Conservation (phyloP, 805 yeast species). For the Isabelozyma rhagii region DNA sequence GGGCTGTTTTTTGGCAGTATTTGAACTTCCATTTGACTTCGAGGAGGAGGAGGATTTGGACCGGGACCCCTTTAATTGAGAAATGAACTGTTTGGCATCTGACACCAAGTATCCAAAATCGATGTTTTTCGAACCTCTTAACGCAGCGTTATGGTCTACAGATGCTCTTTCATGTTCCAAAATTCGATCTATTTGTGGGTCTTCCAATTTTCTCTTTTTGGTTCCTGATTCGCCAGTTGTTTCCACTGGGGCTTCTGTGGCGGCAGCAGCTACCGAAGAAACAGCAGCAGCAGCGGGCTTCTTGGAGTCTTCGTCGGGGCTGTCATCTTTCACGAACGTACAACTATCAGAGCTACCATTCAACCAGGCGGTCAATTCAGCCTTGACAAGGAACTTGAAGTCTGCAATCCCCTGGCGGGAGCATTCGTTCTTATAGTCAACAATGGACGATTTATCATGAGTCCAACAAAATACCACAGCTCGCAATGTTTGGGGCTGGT, state of each 20-base stretch:
- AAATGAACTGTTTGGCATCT: conserved; percentile 60
- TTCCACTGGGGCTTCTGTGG: conserved; percentile 6
- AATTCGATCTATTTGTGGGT: conserved; percentile 50
- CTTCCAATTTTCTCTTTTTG: conserved; percentile 30
- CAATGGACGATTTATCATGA: conserved; percentile 66
- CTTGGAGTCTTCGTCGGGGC: conserved; percentile 10
- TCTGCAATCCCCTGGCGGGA: conserved; percentile 61
- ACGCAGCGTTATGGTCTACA: conserved; percentile 56
- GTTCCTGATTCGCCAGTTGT: conserved; percentile 3
- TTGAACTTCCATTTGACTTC: conserved; percentile 1
- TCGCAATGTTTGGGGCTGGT: conserved; percentile 46
- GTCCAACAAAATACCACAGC: conserved; percentile 78
- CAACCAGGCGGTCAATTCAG: conserved; percentile 80
- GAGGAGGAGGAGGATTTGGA: conserved; percentile 4
- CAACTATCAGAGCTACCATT: conserved; percentile 64
- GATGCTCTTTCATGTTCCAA: conserved; percentile 47
- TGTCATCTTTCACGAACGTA: conserved; percentile 38
- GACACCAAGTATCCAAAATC: conserved; percentile 67
- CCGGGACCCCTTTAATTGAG: conserved; percentile 40
- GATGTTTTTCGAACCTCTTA: conserved; percentile 64
- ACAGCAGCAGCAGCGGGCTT: not conserved
- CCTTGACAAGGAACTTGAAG: conserved; percentile 78
- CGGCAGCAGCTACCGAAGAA: conserved; percentile 2
- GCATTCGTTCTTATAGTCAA: conserved; percentile 78
- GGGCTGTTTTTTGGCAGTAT: conserved; percentile 34